A percentile compares a stretch with the other conserved stretches of the same genome.
Evolutionary conservation across 345 rosid species (phyloP).

Genomic region (Gossypium arboreum): DNA sequence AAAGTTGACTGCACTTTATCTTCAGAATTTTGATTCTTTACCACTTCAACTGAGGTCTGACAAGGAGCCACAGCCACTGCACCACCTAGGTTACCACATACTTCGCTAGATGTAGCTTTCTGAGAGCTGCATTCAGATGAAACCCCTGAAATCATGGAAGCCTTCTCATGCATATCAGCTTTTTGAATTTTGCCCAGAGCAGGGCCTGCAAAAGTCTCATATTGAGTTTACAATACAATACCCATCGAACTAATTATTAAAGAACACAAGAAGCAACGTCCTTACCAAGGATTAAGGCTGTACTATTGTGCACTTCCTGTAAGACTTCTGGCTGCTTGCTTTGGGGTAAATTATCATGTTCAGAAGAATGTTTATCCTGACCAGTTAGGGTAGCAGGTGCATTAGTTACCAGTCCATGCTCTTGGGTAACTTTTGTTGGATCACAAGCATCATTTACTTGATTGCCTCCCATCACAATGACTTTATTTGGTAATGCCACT

Average conservation of each 20-base stretch:
- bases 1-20: slow-evolving; percentile 16
- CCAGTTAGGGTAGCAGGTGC: not conserved
- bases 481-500: slow-evolving; percentile 23
- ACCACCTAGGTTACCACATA: slow-evolving; percentile 27
- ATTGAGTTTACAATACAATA: slow-evolving; percentile 1
- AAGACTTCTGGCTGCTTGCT: slow-evolving; percentile 15
- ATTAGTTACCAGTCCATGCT: slow-evolving; percentile 19
- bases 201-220: slow-evolving; percentile 33
- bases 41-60: slow-evolving; percentile 28
- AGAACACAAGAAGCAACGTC: not conserved
- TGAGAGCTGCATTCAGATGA: slow-evolving; percentile 51
- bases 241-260: not conserved
- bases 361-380: slow-evolving; percentile 16
- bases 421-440: slow-evolving; percentile 33
- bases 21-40: slow-evolving; percentile 28
- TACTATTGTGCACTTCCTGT: slow-evolving; percentile 17
- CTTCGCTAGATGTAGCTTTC: slow-evolving; percentile 43
- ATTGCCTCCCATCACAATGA: slow-evolving; percentile 27
- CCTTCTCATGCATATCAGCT: slow-evolving; percentile 49
- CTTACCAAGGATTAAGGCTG: slow-evolving; percentile 27
- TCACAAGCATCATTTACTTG: slow-evolving; percentile 43
- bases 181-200: slow-evolving; percentile 41
- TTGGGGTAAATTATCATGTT: slow-evolving; percentile 18
- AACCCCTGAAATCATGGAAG: slow-evolving; percentile 62
- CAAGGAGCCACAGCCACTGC: slow-evolving; percentile 23